Evolutionary conservation across 768 basidiomycete species (phyloP), one percentile per base, ranked within the genome.

Genomic region (Tulasnella calospora): DNA sequence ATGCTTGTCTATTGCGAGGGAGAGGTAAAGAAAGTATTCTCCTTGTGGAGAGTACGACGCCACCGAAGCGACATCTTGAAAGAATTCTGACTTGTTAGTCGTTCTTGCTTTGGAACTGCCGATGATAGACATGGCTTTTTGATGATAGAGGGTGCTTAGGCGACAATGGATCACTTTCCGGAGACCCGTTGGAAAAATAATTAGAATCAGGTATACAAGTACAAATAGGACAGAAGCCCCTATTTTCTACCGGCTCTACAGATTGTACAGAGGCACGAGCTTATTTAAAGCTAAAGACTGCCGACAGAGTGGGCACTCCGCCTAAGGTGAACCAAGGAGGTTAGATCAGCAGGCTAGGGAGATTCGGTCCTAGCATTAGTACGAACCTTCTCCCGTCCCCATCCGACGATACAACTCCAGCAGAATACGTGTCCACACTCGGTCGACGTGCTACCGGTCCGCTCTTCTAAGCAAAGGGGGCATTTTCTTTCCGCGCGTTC

Each of bases 371-470:
- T 1, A 70, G 40, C 19, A 73, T 41, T 40, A 47, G 21, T 9
- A 81, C 85, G 74, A 77, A 92, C 92, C 89, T 94, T 96, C 83
- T 96, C 94, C 83, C 92, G 86, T 19, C 92, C 94, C 94, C 94
- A 96, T 13, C 91, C 92, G 67, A 93, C 90, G 55, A 96, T 93
- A 81, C 94, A 96, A 81, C 87, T 90, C 94, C 94, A 96, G 81
- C 94, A 95, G 83, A 95, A 96, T 70, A 96, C 82, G 83, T 96
- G 94, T 0, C 94, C 94, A 80, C 94, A 96, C 83, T 95, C 94
- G 0, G 94, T 96, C 38, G 91, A 89, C 82, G 91, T 91, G 81
- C 90, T 94, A 78, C 91, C 89, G 0, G 92, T 94, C 81, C 94
- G 88, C 83, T 94, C 93, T 81, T 95, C 94, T 73, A 96, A 84